Evolutionary conservation across 140 eudicot species (phyloP).

Genomic region (Ambrosia hybrid): DNA sequence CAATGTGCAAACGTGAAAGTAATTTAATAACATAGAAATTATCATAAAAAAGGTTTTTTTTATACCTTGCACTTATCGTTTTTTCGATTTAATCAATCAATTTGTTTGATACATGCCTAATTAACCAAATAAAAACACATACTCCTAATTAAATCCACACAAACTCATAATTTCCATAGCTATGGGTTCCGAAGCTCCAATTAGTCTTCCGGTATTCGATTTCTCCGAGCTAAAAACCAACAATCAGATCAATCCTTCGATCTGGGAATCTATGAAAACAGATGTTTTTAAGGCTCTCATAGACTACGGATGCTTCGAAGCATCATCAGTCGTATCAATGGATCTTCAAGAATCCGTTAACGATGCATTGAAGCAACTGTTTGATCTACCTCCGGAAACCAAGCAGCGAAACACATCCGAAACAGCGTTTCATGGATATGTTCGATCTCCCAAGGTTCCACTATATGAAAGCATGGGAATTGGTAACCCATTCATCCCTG

Average conservation of each 20-base stretch:
- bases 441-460: slow-evolving; percentile 56
- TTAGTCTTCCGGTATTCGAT: slow-evolving; percentile 27
- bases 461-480: slow-evolving; percentile 60
- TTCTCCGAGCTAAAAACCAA: slow-evolving; percentile 24
- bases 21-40: neutral
- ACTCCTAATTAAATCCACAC: slow-evolving; percentile 1
- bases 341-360: slow-evolving; percentile 32
- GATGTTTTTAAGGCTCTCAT: slow-evolving; percentile 31
- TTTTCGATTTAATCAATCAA: slow-evolving; percentile 27
- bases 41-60: neutral
- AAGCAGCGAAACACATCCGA: slow-evolving; percentile 48
- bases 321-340: slow-evolving; percentile 21
- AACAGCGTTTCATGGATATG: slow-evolving; percentile 68
- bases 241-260: neutral
- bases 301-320: slow-evolving; percentile 42
- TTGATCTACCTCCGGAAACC: slow-evolving; percentile 53
- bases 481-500: slow-evolving; percentile 38
- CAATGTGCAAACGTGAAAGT: neutral
- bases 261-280: slow-evolving; percentile 33
- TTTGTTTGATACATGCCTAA: slow-evolving; percentile 18
- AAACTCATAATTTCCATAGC: neutral
- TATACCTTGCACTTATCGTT: slow-evolving; percentile 17
- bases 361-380: slow-evolving; percentile 31
- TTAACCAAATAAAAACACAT: slow-evolving; percentile 21
- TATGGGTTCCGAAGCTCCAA: slow-evolving; percentile 25